Evolutionary conservation across 495 filamentous ascomycete species (phyloP).

Genomic region (Emericellopsis terricola): DNA sequence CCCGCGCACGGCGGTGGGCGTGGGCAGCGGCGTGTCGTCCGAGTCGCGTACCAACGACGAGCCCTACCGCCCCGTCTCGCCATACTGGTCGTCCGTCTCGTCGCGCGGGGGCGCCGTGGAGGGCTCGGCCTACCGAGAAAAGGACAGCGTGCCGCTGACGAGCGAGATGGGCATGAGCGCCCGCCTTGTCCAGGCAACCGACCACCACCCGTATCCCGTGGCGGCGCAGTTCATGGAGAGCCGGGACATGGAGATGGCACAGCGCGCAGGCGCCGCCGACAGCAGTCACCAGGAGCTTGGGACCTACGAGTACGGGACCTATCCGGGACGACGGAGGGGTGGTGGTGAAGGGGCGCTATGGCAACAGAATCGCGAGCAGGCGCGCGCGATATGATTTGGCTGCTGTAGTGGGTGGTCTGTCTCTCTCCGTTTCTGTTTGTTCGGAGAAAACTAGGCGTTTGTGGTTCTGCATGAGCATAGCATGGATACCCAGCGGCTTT

Average conservation of each 20-base stretch:
- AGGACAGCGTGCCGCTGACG: neutral
- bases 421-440: too few species aligned
- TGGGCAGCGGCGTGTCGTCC: neutral
- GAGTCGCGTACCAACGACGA: neutral
- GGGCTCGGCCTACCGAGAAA: neutral
- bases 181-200: too few species aligned
- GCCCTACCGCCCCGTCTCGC: neutral
- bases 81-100: neutral
- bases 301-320: neutral
- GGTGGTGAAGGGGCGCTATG: neutral
- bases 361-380: too few species aligned
- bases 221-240: too few species aligned
- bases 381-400: neutral
- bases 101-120: neutral
- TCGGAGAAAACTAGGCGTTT: too few species aligned
- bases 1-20: neutral
- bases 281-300: neutral
- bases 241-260: too few species aligned
- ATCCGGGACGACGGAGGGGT: neutral
- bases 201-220: too few species aligned
- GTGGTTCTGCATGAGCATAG: too few species aligned
- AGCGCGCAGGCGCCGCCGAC: too few species aligned
- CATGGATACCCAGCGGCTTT: too few species aligned
- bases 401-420: too few species aligned
- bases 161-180: neutral